These are phyloP conservation scores for Paramecium tetraurelia DNA, from an alignment of 73 alveolate genomes.

Conservation along the genomic window DNA sequence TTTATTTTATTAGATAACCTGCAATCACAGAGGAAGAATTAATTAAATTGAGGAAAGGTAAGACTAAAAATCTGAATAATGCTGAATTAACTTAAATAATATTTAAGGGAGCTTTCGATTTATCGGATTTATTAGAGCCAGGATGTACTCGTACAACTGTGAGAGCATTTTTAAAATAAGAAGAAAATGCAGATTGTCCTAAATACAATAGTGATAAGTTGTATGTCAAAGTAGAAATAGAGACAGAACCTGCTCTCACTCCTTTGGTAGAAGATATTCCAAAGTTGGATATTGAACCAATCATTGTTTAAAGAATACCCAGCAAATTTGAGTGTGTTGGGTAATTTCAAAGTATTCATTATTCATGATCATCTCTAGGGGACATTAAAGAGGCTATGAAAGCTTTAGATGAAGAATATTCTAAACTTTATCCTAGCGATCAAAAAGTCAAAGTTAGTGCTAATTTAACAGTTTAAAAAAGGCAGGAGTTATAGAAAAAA, in stretches of 20 bases:
- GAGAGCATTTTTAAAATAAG: conserved; percentile 13
- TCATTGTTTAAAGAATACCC: conserved; percentile 74
- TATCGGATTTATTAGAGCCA: conserved; percentile 76
- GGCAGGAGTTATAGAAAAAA: conserved; percentile 82
- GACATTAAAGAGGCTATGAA: conserved; percentile 84
- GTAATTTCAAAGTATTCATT: conserved; percentile 79
- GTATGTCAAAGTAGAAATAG: conserved; percentile 77
- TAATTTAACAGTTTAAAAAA: conserved; percentile 63
- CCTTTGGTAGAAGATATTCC: conserved; percentile 79
- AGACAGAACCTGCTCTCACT: conserved; percentile 75
- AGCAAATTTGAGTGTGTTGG: conserved; percentile 80
- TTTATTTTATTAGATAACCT: conserved; percentile 48
- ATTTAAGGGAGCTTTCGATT: conserved; percentile 82
- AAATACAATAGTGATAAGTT: conserved; percentile 61
- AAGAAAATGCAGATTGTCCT: conserved; percentile 43
- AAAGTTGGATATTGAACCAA: conserved; percentile 76
- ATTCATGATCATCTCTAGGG: conserved; percentile 45
- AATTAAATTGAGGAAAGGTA: conserved; percentile 47
- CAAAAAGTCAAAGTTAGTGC: conserved; percentile 53
- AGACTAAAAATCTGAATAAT: conserved; percentile 39
- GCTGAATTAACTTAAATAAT: conserved; percentile 44
- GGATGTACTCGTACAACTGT: conserved; percentile 68
- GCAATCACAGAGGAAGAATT: conserved; percentile 61
- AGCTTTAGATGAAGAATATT: conserved; percentile 74
- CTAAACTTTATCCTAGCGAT: conserved; percentile 62